Evolutionary conservation across 495 filamentous ascomycete species (phyloP), one percentile per base, ranked within the genome.

Genomic region (Tuber aestivum): DNA sequence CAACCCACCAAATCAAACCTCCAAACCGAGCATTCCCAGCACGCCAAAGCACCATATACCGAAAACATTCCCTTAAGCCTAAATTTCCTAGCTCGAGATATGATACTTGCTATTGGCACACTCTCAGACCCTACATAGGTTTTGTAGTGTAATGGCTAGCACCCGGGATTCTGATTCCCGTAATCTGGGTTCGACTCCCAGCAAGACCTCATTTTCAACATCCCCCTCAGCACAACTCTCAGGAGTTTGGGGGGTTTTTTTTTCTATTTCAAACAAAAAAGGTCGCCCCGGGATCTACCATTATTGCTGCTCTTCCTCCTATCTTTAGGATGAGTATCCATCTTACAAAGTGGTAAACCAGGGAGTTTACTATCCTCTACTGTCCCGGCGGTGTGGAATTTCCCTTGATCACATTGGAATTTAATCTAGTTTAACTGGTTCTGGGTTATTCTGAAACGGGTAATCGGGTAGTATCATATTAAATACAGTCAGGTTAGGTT

Each of bases 131-230:
- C 27, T 5, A 1, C 1, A 16, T 6, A 21, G 21, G 44, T 35
- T 77, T 77, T 77, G 50, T 78, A 77, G 74, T 78, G 76, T 78
- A 78, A 78, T 78, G 76, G 76, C 69, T 77, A 77, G 74, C 74
- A 78, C 76, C 76, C 69, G 75, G 74, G 76, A 78, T 72, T 77
- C 75, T 78, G 76, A 72, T 78, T 78, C 56, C 76, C 75, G 76
- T 77, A 77, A 78, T 78, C 75, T 77, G 68, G 74, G 76, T 77
- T 78, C 70, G 75, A 78, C 75, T 77, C 75, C 74, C 69, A 78
- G 76, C 76, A 72, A 77, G 76, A 77, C 76, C 75, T 78, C 38
- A 18, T 7, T 32, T 14, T 32, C 45, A 76, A 41, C 32, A 21
- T 65, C 32, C 23, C 69, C 41, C 32, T 65, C 4, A 5, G 14